Base-by-base conservation (phyloP, 2,329 filamentous ascomycete genomes). In the Trichoderma sp. region DNA sequence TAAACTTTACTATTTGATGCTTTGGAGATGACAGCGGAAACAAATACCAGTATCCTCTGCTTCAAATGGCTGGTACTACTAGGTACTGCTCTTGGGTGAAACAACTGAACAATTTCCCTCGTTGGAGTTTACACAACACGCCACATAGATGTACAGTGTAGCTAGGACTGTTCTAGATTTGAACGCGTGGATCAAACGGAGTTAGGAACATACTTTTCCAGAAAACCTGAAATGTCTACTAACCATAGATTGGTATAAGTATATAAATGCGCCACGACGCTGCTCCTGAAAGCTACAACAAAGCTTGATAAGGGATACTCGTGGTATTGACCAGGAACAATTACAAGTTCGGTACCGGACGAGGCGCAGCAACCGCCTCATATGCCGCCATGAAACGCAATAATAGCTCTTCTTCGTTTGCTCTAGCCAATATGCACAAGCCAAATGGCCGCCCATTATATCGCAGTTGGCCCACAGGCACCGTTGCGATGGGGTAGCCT, bases 391-490 rank as follows among this genome's bases (percentile, higher is more conserved):
- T 72, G 67, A 73, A 74, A 15, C 63, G 72, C 34, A 74, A 5
- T 15, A 74, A 34, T 18, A 61, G 28, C 39, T 73, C 72, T 63
- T 74, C 73, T 14, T 70, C 67, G 26, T 71, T 56, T 24, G 58
- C 73, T 39, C 28, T 58, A 3, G 72, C 73, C n/a, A 74, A 43
- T n/a, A 67, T 28, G 32, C 72, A 73, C 60, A 71, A n/a, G 21
- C 73, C 73, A 71, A 74, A 74, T 18, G 73, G 73, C 2, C 72
- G 67, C 2, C 73, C 73, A n/a, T 74, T 74, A 14, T 74, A 73
- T 28, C 39, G 28, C 11, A 73, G 47, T 30, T 65, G 64, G 11
- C 70, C 68, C 36, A 74, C 51, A 43, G 73, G 73, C 24, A 71
- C 73, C 14, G 71, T 68, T 30, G 66, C 63, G 21, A 73, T 68